These are phyloP conservation scores for Metarhizium guizhouense DNA, from an alignment of 2,329 filamentous ascomycete species.

Conservation along the genomic window DNA sequence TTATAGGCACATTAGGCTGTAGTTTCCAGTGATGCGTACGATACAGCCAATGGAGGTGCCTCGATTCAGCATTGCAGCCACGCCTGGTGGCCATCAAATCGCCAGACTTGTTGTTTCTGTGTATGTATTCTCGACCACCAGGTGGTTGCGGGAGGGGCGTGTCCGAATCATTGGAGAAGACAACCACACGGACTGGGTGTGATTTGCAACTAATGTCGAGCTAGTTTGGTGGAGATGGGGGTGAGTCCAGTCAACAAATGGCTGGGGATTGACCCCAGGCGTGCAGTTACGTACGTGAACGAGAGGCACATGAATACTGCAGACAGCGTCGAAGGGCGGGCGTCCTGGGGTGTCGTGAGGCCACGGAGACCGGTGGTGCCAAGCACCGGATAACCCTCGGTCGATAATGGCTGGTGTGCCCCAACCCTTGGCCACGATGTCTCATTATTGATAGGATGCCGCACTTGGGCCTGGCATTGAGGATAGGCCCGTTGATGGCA, in stretches of 20 bases:
- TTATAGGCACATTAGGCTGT: not conserved
- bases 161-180: not conserved
- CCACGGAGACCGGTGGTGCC: not conserved
- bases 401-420: not conserved
- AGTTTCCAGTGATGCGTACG: not conserved
- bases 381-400: not conserved
- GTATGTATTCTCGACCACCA: too few relatives aligned
- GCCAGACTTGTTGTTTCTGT: too few relatives aligned
- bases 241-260: not conserved
- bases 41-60: not conserved
- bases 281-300: not conserved
- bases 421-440: too few relatives aligned
- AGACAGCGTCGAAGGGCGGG: too few relatives aligned
- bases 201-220: not conserved
- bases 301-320: not conserved
- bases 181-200: not conserved
- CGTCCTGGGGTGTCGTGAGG: too few relatives aligned
- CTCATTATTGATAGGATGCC: too few relatives aligned
- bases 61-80: not conserved
- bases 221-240: conserved; percentile 5
- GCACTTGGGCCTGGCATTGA: too few relatives aligned
- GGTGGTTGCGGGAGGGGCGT: not conserved
- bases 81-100: too few relatives aligned
- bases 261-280: not conserved
- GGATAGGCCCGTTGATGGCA: too few relatives aligned